A percentile compares a stretch with the other conserved stretches of the same genome.
Conservation (phyloP, 2,329 filamentous ascomycete species). For the Colletotrichum lentis region DNA sequence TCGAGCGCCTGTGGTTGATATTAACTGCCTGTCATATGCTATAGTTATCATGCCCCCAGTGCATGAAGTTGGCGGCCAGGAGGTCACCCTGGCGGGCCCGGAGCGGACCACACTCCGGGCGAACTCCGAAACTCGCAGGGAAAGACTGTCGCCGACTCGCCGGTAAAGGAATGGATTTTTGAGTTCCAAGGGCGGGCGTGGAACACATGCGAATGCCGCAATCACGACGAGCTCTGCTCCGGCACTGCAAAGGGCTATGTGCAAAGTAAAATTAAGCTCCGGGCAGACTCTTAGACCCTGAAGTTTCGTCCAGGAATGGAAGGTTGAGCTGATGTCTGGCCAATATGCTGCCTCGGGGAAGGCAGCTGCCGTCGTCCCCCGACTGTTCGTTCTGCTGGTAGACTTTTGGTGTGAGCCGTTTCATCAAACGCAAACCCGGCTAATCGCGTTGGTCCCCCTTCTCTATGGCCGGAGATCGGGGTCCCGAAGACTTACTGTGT, state of each 20-base stretch:
- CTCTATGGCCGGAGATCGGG: not conserved
- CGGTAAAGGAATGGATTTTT: not conserved
- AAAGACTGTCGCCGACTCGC: not conserved
- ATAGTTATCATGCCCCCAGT: not conserved
- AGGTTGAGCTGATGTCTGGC: conserved; percentile 19
- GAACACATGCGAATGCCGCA: not conserved
- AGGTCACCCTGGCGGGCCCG: not conserved
- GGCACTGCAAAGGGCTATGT: conserved; percentile 18
- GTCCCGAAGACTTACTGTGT: conserved; percentile 11
- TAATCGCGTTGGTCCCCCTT: not conserved
- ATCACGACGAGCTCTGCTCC: not conserved
- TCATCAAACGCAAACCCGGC: not conserved
- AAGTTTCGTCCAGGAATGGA: conserved; percentile 4
- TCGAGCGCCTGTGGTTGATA: not conserved
- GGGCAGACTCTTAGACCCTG: conserved; percentile 1
- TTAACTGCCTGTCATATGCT: conserved; percentile 10
- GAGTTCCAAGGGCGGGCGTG: not conserved
- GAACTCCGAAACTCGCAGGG: not conserved
- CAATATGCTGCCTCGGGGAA: not conserved
- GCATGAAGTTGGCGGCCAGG: conserved; percentile 25
- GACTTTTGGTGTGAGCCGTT: not conserved
- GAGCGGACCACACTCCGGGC: conserved; percentile 29
- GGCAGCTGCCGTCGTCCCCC: not conserved
- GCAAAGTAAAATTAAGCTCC: not conserved
- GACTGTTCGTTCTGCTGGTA: not conserved